These are phyloP conservation scores for Apiotrichum montevideense DNA, from an alignment of 1,284 basidiomycete species.

Conservation along the genomic window DNA sequence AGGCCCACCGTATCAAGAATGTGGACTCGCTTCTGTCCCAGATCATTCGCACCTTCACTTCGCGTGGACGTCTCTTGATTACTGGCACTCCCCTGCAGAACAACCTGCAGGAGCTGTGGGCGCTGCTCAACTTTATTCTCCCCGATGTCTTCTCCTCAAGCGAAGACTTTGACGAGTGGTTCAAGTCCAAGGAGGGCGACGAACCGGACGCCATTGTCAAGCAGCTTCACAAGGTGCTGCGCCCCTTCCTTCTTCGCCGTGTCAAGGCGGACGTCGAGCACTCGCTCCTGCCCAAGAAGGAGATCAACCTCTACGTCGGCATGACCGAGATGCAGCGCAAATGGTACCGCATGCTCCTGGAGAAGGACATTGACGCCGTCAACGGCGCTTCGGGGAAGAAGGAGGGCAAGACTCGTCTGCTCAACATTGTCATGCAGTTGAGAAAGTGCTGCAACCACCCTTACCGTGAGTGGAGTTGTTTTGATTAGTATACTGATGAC, in stretches of 20 bases:
- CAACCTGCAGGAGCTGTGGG: conserved; percentile 94
- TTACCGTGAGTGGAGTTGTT: conserved; percentile 43
- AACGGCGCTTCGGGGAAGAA: conserved; percentile 96
- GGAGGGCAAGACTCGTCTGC: conserved; percentile 92
- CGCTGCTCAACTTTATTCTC: conserved; percentile 89
- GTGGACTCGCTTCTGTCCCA: conserved; percentile 94
- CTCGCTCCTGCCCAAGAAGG: conserved; percentile 92
- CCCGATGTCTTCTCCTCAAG: conserved; percentile 57
- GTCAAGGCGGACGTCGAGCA: conserved; percentile 99
- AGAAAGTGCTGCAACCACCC: conserved; percentile 57
- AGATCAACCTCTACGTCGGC: conserved; percentile 98
- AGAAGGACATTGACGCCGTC: conserved; percentile 98
- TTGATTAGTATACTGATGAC: not conserved
- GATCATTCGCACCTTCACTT: conserved; percentile 87
- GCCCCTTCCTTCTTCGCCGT: conserved; percentile 88
- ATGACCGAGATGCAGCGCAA: conserved; percentile 97
- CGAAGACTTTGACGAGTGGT: conserved; percentile 70
- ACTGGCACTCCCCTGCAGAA: conserved; percentile 98
- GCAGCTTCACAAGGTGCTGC: conserved; percentile 92
- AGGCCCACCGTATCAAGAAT: conserved; percentile 99
- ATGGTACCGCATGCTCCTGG: conserved; percentile 92
- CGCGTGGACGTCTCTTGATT: conserved; percentile 83
- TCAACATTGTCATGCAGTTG: conserved; percentile 99
- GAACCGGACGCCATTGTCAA: conserved; percentile 86
- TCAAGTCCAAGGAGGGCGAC: conserved; percentile 66